Percentiles rank a stretch among this genome's conserved stretches.
phyloP scores from a whole-genome alignment of 208 protist species.

The Naegleria gruberi region DNA sequence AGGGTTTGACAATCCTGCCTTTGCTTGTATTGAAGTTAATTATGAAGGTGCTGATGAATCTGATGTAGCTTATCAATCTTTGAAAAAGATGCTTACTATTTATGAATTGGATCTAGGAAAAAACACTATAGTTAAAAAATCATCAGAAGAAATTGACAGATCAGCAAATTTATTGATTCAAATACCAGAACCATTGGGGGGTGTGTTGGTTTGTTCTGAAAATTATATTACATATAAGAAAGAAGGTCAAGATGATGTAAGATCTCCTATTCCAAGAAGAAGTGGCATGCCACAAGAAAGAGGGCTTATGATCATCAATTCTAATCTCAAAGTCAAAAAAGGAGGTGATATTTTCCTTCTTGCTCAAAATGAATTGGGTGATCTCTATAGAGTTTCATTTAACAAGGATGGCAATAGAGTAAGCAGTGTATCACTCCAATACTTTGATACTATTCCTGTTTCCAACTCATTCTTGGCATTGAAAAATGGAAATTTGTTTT shows the following conservation, averaged over 20 bases:
- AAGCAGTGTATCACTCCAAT: conserved; percentile 60
- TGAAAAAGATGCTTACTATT: conserved; percentile 71
- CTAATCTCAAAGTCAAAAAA: conserved; percentile 56
- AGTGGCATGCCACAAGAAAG: conserved; percentile 62
- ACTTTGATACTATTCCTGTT: conserved; percentile 94
- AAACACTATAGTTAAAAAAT: conserved; percentile 95
- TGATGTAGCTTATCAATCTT: not conserved
- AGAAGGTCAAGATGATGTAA: conserved; percentile 38
- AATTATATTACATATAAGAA: conserved; percentile 85
- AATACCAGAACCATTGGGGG: conserved; percentile 74
- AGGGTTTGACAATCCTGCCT: conserved; percentile 86
- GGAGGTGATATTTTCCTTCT: conserved; percentile 83
- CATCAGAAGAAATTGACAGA: conserved; percentile 70
- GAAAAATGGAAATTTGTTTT: conserved; percentile 86
- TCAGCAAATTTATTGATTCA: conserved; percentile 74
- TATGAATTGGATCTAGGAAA: conserved; percentile 96
- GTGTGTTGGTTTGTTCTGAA: conserved; percentile 91
- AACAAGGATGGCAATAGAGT: conserved; percentile 31
- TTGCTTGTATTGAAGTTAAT: conserved; percentile 75
- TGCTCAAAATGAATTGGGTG: conserved; percentile 91
- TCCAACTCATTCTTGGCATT: conserved; percentile 77
- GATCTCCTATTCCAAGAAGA: conserved; percentile 52
- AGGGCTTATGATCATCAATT: conserved; percentile 74
- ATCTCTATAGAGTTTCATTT: conserved; percentile 89
- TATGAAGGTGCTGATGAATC: conserved; percentile 32